Evolutionary conservation across 2,329 filamentous ascomycete species (phyloP).

Genomic region (Drechslerella dactyloides): DNA sequence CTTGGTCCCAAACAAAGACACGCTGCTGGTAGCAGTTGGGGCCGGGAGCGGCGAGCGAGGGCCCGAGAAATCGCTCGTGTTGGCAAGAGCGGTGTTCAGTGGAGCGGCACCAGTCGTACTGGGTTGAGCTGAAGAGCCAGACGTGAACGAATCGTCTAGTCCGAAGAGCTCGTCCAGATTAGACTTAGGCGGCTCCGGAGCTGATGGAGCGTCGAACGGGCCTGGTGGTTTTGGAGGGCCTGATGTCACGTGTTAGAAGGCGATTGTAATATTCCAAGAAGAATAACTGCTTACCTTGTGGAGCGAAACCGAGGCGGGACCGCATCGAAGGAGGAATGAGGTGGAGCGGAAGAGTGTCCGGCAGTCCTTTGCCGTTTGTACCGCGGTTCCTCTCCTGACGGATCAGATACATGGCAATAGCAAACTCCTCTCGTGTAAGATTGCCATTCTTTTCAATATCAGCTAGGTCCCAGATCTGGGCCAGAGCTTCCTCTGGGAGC

Average conservation of each 20-base stretch:
- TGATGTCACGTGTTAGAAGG: neutral
- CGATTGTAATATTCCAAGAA: too few relatives aligned
- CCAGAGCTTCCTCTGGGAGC: conserved; percentile 83
- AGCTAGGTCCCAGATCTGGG: conserved; percentile 95
- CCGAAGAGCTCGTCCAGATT: conserved; percentile 94
- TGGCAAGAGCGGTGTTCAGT: conserved; percentile 50
- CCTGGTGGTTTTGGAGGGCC: conserved; percentile 26
- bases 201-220: conserved; percentile 63
- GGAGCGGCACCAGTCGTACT: conserved; percentile 34
- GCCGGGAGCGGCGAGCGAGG: conserved; percentile 65
- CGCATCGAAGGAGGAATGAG: conserved; percentile 88
- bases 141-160: conserved; percentile 72
- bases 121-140: conserved; percentile 56
- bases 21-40: conserved; percentile 57
- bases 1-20: conserved; percentile 68
- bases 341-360: conserved; percentile 77
- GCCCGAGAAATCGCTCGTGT: conserved; percentile 48
- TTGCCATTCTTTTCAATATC: conserved; percentile 91
- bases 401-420: conserved; percentile 96
- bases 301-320: conserved; percentile 54
- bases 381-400: conserved; percentile 80
- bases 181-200: conserved; percentile 67
- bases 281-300: conserved; percentile 18
- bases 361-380: conserved; percentile 64
- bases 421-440: conserved; percentile 87